Evolutionary conservation across 768 basidiomycete species (phyloP).

Genomic region (Obba rivulosa): DNA sequence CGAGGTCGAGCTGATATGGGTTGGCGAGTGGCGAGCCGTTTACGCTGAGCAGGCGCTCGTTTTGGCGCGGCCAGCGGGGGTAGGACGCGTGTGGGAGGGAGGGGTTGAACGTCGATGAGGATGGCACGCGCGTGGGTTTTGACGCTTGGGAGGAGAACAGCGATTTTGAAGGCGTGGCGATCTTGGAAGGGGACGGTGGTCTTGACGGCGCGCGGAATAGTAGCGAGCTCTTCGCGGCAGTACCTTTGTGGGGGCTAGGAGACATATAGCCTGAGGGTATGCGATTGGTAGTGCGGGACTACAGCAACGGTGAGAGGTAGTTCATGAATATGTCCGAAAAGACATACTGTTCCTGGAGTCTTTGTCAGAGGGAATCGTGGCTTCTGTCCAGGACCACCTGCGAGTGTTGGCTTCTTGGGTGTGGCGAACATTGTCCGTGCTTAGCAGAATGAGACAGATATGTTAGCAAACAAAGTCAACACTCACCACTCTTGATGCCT

Average conservation of each 20-base stretch:
- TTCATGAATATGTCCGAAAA: not conserved
- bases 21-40: slow-evolving; percentile 83
- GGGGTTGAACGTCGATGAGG: slow-evolving; percentile 69
- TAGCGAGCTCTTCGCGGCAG: slow-evolving; percentile 16
- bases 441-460: slow-evolving; percentile 15
- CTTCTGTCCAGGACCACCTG: slow-evolving; percentile 45
- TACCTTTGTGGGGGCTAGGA: slow-evolving; percentile 31
- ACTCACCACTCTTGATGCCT: slow-evolving; percentile 56
- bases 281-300: slow-evolving; percentile 24
- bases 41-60: slow-evolving; percentile 75
- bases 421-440: slow-evolving; percentile 45
- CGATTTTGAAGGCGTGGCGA: slow-evolving; percentile 17
- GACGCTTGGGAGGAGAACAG: slow-evolving; percentile 26
- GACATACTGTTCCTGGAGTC: slow-evolving; percentile 27
- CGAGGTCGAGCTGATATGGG: slow-evolving; percentile 64
- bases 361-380: slow-evolving; percentile 28
- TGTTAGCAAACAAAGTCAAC: not conserved
- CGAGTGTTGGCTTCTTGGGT: slow-evolving; percentile 47
- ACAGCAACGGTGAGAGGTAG: not conserved
- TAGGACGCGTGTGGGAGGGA: slow-evolving; percentile 38
- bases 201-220: slow-evolving; percentile 31
- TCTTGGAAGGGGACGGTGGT: slow-evolving; percentile 44
- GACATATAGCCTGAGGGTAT: slow-evolving; percentile 22
- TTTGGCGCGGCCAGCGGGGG: slow-evolving; percentile 62
- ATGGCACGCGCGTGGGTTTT: slow-evolving; percentile 36